Evolutionary conservation across 2,329 filamentous ascomycete genomes (phyloP), one percentile per base, ranked within the genome.

Genomic region (Cadophora sp.): DNA sequence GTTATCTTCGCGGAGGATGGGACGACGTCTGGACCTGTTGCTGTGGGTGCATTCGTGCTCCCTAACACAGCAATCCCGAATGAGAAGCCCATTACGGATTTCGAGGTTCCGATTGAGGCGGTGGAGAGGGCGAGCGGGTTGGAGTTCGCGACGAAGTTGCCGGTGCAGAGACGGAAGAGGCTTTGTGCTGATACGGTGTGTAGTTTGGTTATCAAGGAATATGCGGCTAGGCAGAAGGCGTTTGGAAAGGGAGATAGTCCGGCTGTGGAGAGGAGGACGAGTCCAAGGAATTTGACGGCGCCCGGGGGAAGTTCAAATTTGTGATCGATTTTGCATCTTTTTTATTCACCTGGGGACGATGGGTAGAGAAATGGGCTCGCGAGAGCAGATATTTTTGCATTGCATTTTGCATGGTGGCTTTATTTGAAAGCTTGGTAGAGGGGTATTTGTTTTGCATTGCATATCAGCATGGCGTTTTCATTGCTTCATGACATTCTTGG

Each of bases 1-100:
- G 93, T 99, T 76, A 96, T 99, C 74, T 97, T 96, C 76, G 96
- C 93, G 30, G 96, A 99, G 81, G 93, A 97, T 76, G 92, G 91
- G 3, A 81, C 80, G 1, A 80, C 77, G 11, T 84, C 84, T 30
- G 92, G 92, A 20, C 90, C 90, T 70, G 96, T 99, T 41, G 93
- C 94, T 39, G 82, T 99, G 43, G 96, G 93, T 55, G 96, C 96
- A 8, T 99, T 99, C 76, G 95, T 99, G 62, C 84, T 99, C 74
- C 96, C 96, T 18, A 99, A 99, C 79, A 94, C 93, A 1, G 84
- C 82, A 20, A 99, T 99, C 73, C 84, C 91, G 45, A 99, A 97
- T 79, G 85, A 89, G 68, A 97, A 96, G 83, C 92, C 92, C 59
- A 83, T 99, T 73, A 84, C 87, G 61, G 94, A 97, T 77, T 99